Percentiles rank a stretch among this genome's conserved stretches.
phyloP scores from a whole-genome alignment of 2,329 filamentous ascomycete species.

The Botrytis elliptica region DNA sequence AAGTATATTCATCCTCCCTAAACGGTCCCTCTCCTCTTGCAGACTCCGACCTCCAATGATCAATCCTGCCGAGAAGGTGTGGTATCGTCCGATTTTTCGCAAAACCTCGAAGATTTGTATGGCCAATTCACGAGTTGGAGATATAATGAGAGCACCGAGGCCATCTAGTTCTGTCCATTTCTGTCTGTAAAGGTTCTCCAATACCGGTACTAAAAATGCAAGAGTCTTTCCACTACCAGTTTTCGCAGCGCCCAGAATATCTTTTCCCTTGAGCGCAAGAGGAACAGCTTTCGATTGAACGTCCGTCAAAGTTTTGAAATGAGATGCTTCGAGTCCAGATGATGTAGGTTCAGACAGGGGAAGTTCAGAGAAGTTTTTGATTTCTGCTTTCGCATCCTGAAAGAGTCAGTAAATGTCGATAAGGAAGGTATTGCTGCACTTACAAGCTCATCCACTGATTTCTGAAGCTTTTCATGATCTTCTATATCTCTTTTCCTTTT shows the following conservation, averaged over 20 bases:
- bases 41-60: slow-evolving; percentile 92
- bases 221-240: slow-evolving; percentile 95
- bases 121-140: slow-evolving; percentile 89
- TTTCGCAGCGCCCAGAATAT: slow-evolving; percentile 92
- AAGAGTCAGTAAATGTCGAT: slow-evolving; percentile 23
- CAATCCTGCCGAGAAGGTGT: slow-evolving; percentile 87
- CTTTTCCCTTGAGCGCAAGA: slow-evolving; percentile 76
- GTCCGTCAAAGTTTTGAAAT: slow-evolving; percentile 88
- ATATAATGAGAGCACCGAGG: slow-evolving; percentile 86
- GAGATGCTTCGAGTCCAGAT: slow-evolving; percentile 76
- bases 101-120: slow-evolving; percentile 97
- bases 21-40: slow-evolving; percentile 78
- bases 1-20: slow-evolving; percentile 93
- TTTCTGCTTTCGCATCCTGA: slow-evolving; percentile 38
- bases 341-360: slow-evolving; percentile 81
- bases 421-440: slow-evolving; percentile 20
- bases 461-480: slow-evolving; percentile 36
- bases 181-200: slow-evolving; percentile 87
- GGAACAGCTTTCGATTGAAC: slow-evolving; percentile 90
- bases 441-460: slow-evolving; percentile 38
- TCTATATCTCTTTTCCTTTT: slow-evolving; percentile 39
- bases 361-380: slow-evolving; percentile 74
- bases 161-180: slow-evolving; percentile 92
- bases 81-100: slow-evolving; percentile 82
- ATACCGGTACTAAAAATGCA: slow-evolving; percentile 84